These are phyloP conservation scores for Globisporangium nunn DNA, from an alignment of 352 stramenopile genomes.

Conservation along the genomic window DNA sequence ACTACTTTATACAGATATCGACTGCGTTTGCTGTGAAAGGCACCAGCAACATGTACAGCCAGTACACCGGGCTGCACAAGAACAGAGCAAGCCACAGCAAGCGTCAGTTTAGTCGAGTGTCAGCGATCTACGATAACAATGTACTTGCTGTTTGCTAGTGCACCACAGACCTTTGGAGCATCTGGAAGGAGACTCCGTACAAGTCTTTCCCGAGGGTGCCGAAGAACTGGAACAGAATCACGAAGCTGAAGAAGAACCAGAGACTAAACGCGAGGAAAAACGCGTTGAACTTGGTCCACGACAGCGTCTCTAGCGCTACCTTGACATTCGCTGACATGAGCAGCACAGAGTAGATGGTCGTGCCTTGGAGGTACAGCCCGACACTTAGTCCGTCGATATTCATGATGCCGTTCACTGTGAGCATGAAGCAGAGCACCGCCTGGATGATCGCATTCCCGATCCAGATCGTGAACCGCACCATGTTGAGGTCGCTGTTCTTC, in stretches of 20 bases:
- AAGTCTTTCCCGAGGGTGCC: slow-evolving; percentile 44
- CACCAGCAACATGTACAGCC: slow-evolving; percentile 56
- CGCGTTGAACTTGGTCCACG: slow-evolving; percentile 67
- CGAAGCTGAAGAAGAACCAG: slow-evolving; percentile 53
- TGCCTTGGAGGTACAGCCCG: slow-evolving; percentile 55
- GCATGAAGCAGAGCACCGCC: slow-evolving; percentile 54
- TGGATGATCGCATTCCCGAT: slow-evolving; percentile 64
- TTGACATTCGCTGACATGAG: slow-evolving; percentile 75
- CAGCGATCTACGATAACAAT: too few species aligned
- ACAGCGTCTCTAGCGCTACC: slow-evolving; percentile 69
- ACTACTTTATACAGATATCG: slow-evolving; percentile 69
- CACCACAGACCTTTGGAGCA: slow-evolving; percentile 39
- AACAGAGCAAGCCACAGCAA: background rate
- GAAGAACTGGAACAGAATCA: slow-evolving; percentile 52
- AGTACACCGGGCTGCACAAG: slow-evolving; percentile 44
- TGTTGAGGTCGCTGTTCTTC: slow-evolving; percentile 60
- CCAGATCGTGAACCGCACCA: slow-evolving; percentile 48
- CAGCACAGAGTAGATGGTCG: slow-evolving; percentile 59
- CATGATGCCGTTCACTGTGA: slow-evolving; percentile 34
- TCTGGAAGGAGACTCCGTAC: slow-evolving; percentile 37
- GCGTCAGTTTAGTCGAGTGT: background rate
- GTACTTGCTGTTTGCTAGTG: background rate
- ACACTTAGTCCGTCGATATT: slow-evolving; percentile 28
- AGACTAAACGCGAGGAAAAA: slow-evolving; percentile 50
- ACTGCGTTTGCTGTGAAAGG: slow-evolving; percentile 51